Percentiles rank a stretch among this genome's conserved stretches.
Evolutionary conservation across 192 early-diverging fungal species (phyloP).

Genomic region (Haplosporangium gracile): DNA sequence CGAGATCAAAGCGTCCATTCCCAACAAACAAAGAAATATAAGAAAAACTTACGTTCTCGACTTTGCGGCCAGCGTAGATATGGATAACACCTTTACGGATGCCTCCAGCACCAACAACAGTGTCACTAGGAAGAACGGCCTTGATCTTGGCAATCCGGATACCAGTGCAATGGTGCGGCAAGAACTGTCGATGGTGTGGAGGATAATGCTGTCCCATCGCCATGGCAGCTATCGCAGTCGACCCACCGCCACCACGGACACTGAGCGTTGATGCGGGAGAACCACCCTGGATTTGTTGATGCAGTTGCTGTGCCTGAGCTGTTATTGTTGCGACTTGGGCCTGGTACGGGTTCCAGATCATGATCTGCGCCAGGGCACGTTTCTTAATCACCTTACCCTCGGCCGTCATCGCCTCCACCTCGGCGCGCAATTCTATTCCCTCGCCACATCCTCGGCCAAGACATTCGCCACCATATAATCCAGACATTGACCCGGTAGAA

Average conservation of each 20-base stretch:
- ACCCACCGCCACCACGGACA: background rate
- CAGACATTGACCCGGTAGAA: background rate
- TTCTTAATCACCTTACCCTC: slow-evolving; percentile 43
- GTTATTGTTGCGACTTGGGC: background rate
- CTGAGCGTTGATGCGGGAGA: slow-evolving; percentile 5
- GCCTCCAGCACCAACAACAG: slow-evolving; percentile 32
- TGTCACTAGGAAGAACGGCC: slow-evolving; percentile 60
- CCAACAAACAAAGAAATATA: background rate
- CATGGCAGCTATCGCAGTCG: background rate
- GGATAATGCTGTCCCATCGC: slow-evolving; percentile 1
- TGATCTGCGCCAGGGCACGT: slow-evolving; percentile 41
- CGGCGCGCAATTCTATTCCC: slow-evolving; percentile 39
- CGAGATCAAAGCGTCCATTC: background rate
- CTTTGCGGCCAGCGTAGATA: slow-evolving; percentile 59
- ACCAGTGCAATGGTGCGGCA: slow-evolving; percentile 33
- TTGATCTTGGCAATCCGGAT: slow-evolving; percentile 63
- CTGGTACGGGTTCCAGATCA: slow-evolving; percentile 52
- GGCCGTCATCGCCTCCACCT: slow-evolving; percentile 38
- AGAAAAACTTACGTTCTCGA: slow-evolving; percentile 27
- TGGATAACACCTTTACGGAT: slow-evolving; percentile 57
- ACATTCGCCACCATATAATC: slow-evolving; percentile 35
- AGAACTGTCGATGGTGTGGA: background rate
- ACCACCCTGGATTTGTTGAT: slow-evolving; percentile 12
- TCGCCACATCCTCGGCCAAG: slow-evolving; percentile 45
- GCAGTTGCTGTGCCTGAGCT: background rate